These are phyloP conservation scores for Venturia effusa DNA, from an alignment of 2,329 filamentous ascomycete genomes.

Conservation along the genomic window DNA sequence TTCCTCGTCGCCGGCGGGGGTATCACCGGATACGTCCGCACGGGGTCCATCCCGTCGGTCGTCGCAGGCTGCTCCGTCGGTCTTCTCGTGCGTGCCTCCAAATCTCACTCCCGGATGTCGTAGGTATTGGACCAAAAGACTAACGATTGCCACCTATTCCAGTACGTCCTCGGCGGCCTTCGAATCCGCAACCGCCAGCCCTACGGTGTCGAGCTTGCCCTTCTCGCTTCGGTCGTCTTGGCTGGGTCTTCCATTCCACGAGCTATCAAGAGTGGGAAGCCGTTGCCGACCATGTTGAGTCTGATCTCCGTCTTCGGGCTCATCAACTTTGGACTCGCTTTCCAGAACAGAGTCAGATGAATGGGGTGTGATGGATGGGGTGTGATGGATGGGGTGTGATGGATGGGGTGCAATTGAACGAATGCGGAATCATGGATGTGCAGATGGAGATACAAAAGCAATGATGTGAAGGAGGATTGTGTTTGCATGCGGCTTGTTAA, in stretches of 20 bases:
- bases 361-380: background rate
- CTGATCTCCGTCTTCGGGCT: slow-evolving; percentile 69
- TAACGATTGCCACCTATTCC: background rate
- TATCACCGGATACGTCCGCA: slow-evolving; percentile 73
- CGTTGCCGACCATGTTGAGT: slow-evolving; percentile 70
- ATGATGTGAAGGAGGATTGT: too few relatives aligned
- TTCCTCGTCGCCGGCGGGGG: slow-evolving; percentile 78
- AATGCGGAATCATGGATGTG: background rate
- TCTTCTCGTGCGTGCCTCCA: slow-evolving; percentile 36
- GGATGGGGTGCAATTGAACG: background rate
- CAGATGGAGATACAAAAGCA: background rate
- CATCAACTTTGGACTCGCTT: slow-evolving; percentile 54
- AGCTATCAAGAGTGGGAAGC: slow-evolving; percentile 74
- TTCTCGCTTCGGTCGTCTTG: slow-evolving; percentile 77
- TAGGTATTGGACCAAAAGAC: background rate
- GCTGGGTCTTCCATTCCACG: slow-evolving; percentile 77
- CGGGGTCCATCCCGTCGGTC: slow-evolving; percentile 77
- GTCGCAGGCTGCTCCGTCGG: slow-evolving; percentile 79
- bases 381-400: too few relatives aligned
- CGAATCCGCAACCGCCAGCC: slow-evolving; percentile 64
- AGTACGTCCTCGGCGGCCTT: slow-evolving; percentile 69
- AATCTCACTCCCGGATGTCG: background rate
- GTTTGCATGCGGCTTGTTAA: background rate
- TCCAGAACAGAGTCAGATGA: slow-evolving; percentile 4
- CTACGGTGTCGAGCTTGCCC: slow-evolving; percentile 80